Conservation (phyloP, 2,329 filamentous ascomycete genomes). For the Monilinia vaccinii-corymbosi region DNA sequence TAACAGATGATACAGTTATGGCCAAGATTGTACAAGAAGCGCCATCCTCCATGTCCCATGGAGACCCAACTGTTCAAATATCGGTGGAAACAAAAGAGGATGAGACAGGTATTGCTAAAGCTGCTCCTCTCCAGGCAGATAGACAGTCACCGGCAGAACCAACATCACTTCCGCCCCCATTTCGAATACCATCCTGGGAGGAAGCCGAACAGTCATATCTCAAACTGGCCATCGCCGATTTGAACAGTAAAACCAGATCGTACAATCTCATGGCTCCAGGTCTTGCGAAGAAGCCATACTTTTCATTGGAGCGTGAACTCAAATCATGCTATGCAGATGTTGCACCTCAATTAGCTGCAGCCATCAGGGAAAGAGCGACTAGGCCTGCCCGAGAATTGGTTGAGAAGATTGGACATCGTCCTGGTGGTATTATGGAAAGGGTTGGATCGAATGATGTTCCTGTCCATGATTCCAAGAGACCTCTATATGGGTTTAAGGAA, state of each 20-base stretch:
- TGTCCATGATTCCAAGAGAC: constrained; percentile 65
- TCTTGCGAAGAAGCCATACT: constrained; percentile 88
- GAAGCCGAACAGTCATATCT: constrained; percentile 65
- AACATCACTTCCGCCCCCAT: constrained; percentile 42
- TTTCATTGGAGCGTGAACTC: constrained; percentile 73
- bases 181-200: constrained; percentile 74
- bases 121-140: not conserved
- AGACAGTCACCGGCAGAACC: constrained; percentile 14
- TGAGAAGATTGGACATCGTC: constrained; percentile 34
- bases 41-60: constrained; percentile 15
- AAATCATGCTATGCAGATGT: constrained; percentile 76
- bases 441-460: constrained; percentile 46
- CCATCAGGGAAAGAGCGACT: constrained; percentile 61
- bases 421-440: constrained; percentile 51
- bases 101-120: constrained; percentile 4
- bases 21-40: constrained; percentile 35
- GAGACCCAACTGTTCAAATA: constrained; percentile 12
- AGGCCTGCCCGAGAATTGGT: constrained; percentile 35
- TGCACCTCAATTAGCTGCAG: constrained; percentile 63
- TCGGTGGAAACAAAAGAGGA: constrained; percentile 14
- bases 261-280: constrained; percentile 95
- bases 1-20: constrained; percentile 42
- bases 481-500: constrained; percentile 78
- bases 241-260: constrained; percentile 72
- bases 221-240: constrained; percentile 61